phyloP scores from a whole-genome alignment of 148 eudicot genomes.

The Rhododendron ovatum region DNA sequence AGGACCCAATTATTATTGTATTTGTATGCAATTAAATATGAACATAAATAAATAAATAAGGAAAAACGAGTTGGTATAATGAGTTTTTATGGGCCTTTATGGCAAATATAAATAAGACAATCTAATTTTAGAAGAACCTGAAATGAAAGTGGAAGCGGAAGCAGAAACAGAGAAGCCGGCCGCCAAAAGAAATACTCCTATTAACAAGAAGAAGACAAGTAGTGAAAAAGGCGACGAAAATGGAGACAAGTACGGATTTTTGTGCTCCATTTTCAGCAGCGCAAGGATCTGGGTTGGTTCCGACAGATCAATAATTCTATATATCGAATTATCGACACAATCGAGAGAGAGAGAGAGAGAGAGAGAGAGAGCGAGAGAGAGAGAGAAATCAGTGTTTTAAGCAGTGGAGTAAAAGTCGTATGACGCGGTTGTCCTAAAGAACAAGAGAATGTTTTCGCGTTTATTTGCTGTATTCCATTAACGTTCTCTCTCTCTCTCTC shows the following conservation, averaged over 20 bases:
- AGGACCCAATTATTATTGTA: not conserved
- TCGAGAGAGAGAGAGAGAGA: not conserved
- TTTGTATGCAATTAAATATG: not conserved
- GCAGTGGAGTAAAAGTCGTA: not conserved
- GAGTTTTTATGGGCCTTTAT: too few species aligned
- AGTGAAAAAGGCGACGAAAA: not conserved
- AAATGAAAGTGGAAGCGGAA: slow-evolving; percentile 25
- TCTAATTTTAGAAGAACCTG: slow-evolving; percentile 12
- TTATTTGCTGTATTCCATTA: slow-evolving; percentile 1
- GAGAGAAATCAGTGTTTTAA: not conserved
- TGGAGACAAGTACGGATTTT: not conserved
- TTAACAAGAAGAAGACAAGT: not conserved
- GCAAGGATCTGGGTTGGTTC: not conserved
- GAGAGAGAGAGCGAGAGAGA: not conserved
- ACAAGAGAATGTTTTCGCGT: not conserved
- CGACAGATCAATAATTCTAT: not conserved
- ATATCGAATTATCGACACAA: not conserved
- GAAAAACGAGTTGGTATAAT: not conserved
- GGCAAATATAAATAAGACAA: not conserved
- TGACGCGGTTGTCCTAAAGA: not conserved
- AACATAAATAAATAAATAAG: not conserved
- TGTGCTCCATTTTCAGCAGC: not conserved
- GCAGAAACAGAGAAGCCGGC: slow-evolving; percentile 13
- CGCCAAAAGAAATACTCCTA: not conserved
- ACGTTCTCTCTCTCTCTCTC: not conserved